Evolutionary conservation across 345 rosid species (phyloP).

Genomic region (Corchorus capsularis): DNA sequence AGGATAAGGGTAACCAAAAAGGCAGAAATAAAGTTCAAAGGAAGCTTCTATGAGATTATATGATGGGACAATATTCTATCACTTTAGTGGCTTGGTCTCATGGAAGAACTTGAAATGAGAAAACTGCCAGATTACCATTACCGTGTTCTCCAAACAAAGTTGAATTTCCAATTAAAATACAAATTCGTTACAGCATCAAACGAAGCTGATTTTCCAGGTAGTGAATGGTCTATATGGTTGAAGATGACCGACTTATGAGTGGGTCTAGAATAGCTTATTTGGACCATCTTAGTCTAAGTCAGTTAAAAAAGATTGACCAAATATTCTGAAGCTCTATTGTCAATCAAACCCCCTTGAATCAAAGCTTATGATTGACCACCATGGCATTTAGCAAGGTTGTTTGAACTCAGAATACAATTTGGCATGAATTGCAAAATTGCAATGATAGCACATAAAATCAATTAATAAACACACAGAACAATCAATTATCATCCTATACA

Average conservation of each 20-base stretch:
- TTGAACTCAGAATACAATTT: background rate
- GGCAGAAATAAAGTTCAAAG: background rate
- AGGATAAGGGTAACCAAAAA: background rate
- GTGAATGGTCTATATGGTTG: background rate
- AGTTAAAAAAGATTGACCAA: background rate
- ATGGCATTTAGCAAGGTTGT: background rate
- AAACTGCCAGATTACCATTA: background rate
- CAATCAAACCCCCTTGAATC: conserved; percentile 1
- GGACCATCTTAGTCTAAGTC: background rate
- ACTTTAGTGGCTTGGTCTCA: background rate
- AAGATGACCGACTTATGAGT: background rate
- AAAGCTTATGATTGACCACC: background rate
- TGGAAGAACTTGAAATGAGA: background rate
- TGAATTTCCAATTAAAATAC: background rate
- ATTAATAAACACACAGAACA: conserved; percentile 1
- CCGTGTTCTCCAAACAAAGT: background rate
- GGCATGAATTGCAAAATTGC: background rate
- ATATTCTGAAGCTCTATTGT: background rate
- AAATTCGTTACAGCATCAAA: background rate
- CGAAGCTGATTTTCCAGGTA: background rate
- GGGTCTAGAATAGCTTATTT: background rate
- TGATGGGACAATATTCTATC: background rate
- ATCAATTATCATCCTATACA: background rate
- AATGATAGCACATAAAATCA: background rate
- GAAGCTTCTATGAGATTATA: background rate